A percentile compares a stretch with the other conserved stretches of the same genome.
phyloP scores from a whole-genome alignment of 116 monocot genomes.

The Papilionanthe hybrid region DNA sequence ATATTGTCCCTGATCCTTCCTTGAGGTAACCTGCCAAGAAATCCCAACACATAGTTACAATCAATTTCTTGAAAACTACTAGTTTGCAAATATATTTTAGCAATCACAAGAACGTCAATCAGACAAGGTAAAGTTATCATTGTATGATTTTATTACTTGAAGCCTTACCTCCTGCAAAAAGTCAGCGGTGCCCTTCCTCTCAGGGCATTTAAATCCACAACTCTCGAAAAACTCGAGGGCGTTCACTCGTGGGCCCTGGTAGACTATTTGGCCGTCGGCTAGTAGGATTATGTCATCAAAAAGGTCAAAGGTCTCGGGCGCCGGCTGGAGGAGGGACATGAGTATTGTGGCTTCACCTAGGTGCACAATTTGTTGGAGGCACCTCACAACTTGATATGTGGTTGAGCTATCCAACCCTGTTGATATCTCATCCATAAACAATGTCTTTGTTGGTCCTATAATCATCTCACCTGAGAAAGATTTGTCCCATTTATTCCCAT shows the following conservation, averaged over 20 bases:
- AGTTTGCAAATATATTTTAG: neutral
- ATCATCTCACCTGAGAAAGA: constrained; percentile 53
- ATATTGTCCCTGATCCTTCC: constrained; percentile 77
- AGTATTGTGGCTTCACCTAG: constrained; percentile 57
- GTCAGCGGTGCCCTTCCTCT: constrained; percentile 25
- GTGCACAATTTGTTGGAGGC: constrained; percentile 54
- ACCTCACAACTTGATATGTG: constrained; percentile 59
- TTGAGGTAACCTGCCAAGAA: constrained; percentile 60
- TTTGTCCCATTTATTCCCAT: neutral
- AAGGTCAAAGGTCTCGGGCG: constrained; percentile 57
- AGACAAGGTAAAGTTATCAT: too few relatives aligned
- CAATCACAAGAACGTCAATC: too few relatives aligned
- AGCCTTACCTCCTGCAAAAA: constrained; percentile 25
- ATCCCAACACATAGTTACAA: neutral
- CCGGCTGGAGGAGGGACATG: constrained; percentile 69
- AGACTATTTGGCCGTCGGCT: constrained; percentile 22
- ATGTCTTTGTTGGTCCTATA: constrained; percentile 47
- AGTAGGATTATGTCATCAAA: constrained; percentile 53
- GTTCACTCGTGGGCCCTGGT: constrained; percentile 20
- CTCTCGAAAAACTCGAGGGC: constrained; percentile 19
- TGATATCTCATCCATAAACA: constrained; percentile 72
- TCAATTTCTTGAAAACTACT: neutral
- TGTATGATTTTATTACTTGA: neutral
- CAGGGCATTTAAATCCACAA: constrained; percentile 24
- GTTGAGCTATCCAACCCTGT: constrained; percentile 68